Conservation (phyloP, 2,329 filamentous ascomycete genomes). For the Westerdykella ornata region DNA sequence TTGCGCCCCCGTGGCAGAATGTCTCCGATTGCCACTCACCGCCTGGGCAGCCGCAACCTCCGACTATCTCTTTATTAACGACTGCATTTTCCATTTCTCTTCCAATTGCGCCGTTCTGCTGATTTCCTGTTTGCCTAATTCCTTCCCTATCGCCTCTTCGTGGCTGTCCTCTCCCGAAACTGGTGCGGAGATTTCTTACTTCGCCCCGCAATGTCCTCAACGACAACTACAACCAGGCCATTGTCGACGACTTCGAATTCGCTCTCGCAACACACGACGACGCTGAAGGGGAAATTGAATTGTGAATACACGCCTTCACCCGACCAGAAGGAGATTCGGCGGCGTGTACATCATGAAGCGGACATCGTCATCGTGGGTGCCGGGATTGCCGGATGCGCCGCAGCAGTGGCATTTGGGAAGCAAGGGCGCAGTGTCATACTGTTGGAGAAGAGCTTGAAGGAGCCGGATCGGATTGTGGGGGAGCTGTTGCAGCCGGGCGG, state of each 20-base stretch:
- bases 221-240: slow-evolving; percentile 1
- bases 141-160: neutral
- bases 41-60: slow-evolving; percentile 12
- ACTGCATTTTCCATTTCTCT: neutral
- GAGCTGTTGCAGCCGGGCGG: slow-evolving; percentile 93
- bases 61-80: slow-evolving; percentile 16
- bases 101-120: neutral
- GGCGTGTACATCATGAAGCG: slow-evolving; percentile 53
- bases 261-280: slow-evolving; percentile 1
- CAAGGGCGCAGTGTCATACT: slow-evolving; percentile 88
- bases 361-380: slow-evolving; percentile 92
- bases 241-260: slow-evolving; percentile 4
- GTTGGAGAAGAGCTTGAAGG: slow-evolving; percentile 79
- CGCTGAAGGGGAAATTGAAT: slow-evolving; percentile 11
- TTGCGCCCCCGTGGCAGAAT: slow-evolving; percentile 21
- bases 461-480: slow-evolving; percentile 93
- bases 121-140: neutral
- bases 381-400: slow-evolving; percentile 80
- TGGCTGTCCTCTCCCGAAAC: neutral
- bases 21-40: slow-evolving; percentile 6
- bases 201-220: slow-evolving; percentile 2
- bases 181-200: neutral
- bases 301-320: slow-evolving; percentile 10
- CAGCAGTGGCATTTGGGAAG: slow-evolving; percentile 75
- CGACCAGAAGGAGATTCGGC: slow-evolving; percentile 40